Percentiles rank a stretch among this genome's conserved stretches.
Conservation (phyloP, 192 early-diverging fungal genomes). For the Chytriomyces sp. region DNA sequence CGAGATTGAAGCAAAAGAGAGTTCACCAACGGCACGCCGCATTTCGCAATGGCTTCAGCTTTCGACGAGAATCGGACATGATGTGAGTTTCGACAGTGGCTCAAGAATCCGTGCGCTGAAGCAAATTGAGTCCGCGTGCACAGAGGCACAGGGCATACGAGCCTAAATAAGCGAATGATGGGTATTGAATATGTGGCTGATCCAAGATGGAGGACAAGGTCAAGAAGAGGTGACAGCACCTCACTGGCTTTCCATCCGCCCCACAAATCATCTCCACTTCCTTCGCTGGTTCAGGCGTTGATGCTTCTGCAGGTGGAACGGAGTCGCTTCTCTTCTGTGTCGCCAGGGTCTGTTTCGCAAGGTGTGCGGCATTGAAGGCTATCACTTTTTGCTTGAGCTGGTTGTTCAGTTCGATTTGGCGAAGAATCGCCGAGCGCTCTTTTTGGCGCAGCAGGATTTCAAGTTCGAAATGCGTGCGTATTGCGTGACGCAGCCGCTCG, state of each 20-base stretch:
- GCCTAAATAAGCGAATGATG: neutral
- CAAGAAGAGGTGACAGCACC: too few species aligned
- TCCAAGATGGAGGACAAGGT: neutral
- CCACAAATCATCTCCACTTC: neutral
- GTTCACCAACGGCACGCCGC: neutral
- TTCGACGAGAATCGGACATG: neutral
- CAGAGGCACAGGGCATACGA: neutral
- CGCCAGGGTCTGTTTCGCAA: too few species aligned
- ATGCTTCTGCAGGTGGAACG: too few species aligned
- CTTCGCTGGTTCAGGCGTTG: neutral
- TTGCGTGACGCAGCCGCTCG: neutral
- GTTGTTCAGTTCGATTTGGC: neutral
- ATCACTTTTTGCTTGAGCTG: neutral
- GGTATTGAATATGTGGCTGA: neutral
- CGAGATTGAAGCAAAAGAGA: neutral
- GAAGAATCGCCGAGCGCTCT: constrained; percentile 2
- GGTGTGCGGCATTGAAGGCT: neutral
- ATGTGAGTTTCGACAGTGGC: neutral
- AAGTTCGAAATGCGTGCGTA: constrained; percentile 30
- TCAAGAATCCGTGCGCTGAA: neutral
- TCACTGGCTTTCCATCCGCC: neutral
- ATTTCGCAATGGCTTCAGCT: neutral
- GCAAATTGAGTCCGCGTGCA: neutral
- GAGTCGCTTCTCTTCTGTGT: too few species aligned
- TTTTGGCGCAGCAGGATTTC: constrained; percentile 23